phyloP scores from a whole-genome alignment of 75 land plant genomes.

The Chamaecyparis obtusa region DNA sequence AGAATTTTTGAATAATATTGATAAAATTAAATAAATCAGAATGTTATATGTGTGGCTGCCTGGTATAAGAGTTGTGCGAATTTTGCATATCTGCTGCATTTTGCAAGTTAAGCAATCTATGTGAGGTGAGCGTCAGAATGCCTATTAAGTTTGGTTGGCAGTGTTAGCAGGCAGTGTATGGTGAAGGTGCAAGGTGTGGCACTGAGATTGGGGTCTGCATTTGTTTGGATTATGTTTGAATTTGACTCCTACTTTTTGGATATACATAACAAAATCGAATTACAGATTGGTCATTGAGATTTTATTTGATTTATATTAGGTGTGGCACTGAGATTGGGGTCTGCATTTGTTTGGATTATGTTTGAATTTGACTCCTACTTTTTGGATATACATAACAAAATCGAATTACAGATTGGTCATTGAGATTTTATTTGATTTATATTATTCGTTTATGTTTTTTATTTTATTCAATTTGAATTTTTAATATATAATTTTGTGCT shows the following conservation, averaged over 20 bases:
- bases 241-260: neutral
- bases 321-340: neutral
- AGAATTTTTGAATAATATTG: neutral
- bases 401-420: neutral
- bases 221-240: neutral
- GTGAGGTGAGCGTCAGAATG: neutral
- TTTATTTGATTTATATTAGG: neutral
- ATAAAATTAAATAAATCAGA: neutral
- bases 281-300: neutral
- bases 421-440: neutral
- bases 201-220: neutral
- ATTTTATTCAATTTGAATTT: neutral
- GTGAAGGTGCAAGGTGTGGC: neutral
- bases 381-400: no score
- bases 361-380: neutral
- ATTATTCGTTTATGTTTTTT: neutral
- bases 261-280: neutral
- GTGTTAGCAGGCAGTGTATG: neutral
- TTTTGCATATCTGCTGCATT: neutral
- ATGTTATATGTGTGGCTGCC: neutral
- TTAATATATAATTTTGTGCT: neutral
- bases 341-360: neutral
- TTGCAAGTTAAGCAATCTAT: neutral
- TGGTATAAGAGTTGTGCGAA: neutral
- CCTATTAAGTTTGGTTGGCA: neutral